Percentiles rank a stretch among this genome's conserved stretches.
These are phyloP conservation scores for Trichoderma sp. DNA, from an alignment of 2,329 filamentous ascomycete genomes.

Conservation along the genomic window DNA sequence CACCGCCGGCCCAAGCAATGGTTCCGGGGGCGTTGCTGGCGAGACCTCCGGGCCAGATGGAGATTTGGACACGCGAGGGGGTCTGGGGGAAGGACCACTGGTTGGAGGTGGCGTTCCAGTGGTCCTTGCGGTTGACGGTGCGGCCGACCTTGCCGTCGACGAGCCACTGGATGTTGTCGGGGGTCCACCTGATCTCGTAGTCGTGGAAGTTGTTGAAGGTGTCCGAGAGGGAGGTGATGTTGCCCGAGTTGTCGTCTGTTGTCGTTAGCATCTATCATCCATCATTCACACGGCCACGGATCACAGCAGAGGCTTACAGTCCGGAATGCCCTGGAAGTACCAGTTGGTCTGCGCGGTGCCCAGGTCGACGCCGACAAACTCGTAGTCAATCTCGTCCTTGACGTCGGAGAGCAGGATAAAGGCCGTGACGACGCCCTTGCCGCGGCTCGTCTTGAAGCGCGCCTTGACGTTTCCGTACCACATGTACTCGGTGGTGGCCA, in stretches of 20 bases:
- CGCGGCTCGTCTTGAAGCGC: conserved; percentile 79
- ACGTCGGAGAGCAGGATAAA: conserved; percentile 95
- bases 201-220: conserved; percentile 80
- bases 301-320: conserved; percentile 60
- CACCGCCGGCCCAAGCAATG: conserved; percentile 86
- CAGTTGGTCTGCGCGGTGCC: conserved; percentile 85
- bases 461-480: conserved; percentile 96
- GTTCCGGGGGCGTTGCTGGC: conserved; percentile 79
- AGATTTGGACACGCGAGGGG: conserved; percentile 86
- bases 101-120: conserved; percentile 82
- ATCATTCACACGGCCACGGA: no score
- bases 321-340: conserved; percentile 91
- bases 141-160: conserved; percentile 80
- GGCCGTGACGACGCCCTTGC: conserved; percentile 88
- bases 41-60: conserved; percentile 91
- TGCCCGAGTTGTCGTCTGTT: conserved; percentile 68
- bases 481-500: conserved; percentile 83
- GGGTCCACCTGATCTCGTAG: conserved; percentile 92
- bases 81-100: conserved; percentile 90
- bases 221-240: conserved; percentile 63
- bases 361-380: conserved; percentile 84
- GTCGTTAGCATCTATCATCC: no score
- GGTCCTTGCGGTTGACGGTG: conserved; percentile 72
- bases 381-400: conserved; percentile 98
- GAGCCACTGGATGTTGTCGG: conserved; percentile 82